Conservation (phyloP, 2,329 filamentous ascomycete genomes). For the Penicillium sclerotigenum region DNA sequence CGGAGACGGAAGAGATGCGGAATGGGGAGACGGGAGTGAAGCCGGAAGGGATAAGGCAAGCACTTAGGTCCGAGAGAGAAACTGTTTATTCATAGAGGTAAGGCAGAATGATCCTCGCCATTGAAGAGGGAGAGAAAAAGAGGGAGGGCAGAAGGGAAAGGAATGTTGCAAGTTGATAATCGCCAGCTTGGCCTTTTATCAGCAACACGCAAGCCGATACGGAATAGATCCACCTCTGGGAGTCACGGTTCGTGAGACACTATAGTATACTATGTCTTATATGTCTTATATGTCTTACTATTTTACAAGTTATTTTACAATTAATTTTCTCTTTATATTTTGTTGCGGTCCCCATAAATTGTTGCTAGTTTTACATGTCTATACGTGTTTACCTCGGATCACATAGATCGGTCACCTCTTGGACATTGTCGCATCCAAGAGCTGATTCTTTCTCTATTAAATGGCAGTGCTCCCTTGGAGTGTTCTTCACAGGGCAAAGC, state of each 20-base stretch:
- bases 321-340: background rate
- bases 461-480: background rate
- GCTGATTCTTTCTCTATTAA: too few species aligned
- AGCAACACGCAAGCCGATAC: constrained; percentile 20
- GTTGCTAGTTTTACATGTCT: background rate
- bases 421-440: background rate
- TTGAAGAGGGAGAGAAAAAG: background rate
- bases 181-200: constrained; percentile 30
- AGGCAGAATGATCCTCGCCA: background rate
- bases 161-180: constrained; percentile 11
- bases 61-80: constrained; percentile 7
- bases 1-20: constrained; percentile 7
- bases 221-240: constrained; percentile 12
- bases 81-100: constrained; percentile 1
- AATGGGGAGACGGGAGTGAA: constrained; percentile 11
- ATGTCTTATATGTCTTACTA: background rate
- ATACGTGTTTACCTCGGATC: background rate
- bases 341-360: background rate
- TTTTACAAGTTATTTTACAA: background rate
- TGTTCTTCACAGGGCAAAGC: background rate
- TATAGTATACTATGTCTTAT: background rate
- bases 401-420: background rate
- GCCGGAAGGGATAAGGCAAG: constrained; percentile 11
- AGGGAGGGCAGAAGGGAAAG: background rate
- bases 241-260: constrained; percentile 3